These are phyloP conservation scores for Nitzschia palea DNA, from an alignment of 108 stramenopile species.

Conservation along the genomic window DNA sequence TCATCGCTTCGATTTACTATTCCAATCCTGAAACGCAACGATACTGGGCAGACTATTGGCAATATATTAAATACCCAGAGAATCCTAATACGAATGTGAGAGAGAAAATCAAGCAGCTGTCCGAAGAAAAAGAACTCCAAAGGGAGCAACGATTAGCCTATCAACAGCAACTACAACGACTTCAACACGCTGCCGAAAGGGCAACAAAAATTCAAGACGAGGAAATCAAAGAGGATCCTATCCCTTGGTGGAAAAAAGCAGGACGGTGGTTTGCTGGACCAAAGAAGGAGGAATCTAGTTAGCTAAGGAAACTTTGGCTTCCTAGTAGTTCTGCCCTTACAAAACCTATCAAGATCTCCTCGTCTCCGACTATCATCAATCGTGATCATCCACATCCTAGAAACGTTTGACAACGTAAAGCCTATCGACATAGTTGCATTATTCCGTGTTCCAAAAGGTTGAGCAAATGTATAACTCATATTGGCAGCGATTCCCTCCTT, in stretches of 20 bases:
- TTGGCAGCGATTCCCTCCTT: no score
- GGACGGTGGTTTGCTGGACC: slow-evolving; percentile 23
- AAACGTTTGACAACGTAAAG: no score
- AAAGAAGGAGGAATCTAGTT: neutral
- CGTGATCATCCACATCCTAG: no score
- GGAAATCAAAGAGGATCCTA: neutral
- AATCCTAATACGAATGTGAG: slow-evolving; percentile 80
- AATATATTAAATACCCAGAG: slow-evolving; percentile 85
- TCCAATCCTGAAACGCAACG: slow-evolving; percentile 66
- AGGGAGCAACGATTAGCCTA: slow-evolving; percentile 54
- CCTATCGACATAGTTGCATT: no score
- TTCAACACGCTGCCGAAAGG: slow-evolving; percentile 42
- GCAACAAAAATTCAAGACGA: slow-evolving; percentile 14
- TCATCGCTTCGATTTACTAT: slow-evolving; percentile 70
- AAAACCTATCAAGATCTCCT: no score
- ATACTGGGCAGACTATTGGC: slow-evolving; percentile 83
- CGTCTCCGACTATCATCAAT: no score
- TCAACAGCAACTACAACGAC: slow-evolving; percentile 40
- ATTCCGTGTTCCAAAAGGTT: no score
- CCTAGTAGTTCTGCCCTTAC: no score
- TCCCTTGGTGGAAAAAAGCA: slow-evolving; percentile 16
- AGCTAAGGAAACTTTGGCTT: no score
- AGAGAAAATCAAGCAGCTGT: slow-evolving; percentile 65
- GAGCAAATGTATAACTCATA: no score
- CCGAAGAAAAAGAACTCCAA: slow-evolving; percentile 51